Evolutionary conservation across 305 asterid genomes (phyloP).

Genomic region (Ajuga reptans): DNA sequence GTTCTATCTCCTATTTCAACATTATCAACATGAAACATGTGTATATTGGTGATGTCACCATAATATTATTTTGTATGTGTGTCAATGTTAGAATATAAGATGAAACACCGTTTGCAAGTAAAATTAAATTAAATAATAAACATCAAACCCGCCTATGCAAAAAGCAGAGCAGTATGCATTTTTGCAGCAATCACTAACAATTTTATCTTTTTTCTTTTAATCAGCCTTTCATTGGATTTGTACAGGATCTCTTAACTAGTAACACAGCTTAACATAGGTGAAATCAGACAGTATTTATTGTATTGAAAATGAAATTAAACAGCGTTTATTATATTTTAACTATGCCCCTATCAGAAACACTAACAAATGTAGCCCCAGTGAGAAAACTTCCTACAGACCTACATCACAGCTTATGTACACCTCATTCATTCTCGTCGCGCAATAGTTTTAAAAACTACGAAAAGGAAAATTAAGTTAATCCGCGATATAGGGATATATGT

Average conservation of each 20-base stretch:
- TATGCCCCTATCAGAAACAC: not conserved
- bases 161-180: no score
- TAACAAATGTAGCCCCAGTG: not conserved
- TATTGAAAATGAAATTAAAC: not conserved
- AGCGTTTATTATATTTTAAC: not conserved
- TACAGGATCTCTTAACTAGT: no score
- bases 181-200: no score
- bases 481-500: not conserved
- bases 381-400: not conserved
- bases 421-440: not conserved
- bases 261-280: not conserved
- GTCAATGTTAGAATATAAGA: no score
- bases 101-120: no score
- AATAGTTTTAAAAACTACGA: not conserved
- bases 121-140: no score
- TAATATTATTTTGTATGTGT: no score
- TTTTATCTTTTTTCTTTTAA: no score
- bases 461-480: not conserved
- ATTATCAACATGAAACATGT: no score
- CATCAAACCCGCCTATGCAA: no score
- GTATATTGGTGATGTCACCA: no score
- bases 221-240: not conserved
- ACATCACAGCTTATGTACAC: constrained; percentile 21
- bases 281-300: not conserved
- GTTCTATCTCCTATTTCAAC: no score